Base-by-base conservation (phyloP, 2,329 filamentous ascomycete genomes). In the Venturia asperata region DNA sequence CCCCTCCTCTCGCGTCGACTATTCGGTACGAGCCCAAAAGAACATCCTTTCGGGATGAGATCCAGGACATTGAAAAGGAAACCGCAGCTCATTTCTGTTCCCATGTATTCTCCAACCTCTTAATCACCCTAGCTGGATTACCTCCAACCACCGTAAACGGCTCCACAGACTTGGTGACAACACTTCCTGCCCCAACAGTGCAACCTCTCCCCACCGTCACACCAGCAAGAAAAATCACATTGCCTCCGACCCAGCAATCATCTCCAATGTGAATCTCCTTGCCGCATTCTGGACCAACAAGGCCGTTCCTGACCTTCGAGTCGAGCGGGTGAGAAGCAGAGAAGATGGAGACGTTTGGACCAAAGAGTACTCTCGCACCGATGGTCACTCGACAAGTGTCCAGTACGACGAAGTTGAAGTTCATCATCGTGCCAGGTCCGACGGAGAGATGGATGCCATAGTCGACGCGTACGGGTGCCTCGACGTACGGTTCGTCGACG, bases 111-210 rank as follows among this genome's bases (percentile, higher is more conserved):
- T 56, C 27, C 15, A 34, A 19, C 17, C 34, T 34, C 24, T 56
- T 56, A 2, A 19, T 17, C 27, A 61, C 19, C 41, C 21, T 61
- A 15, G 87, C 87, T 42, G 88, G 88, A 70, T 89, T 90, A 0
- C 88, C 88, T 24, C 80, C 87, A 0, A 85, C 86, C 13, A 87
- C 80, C 9, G 81, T 81, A 68, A 84, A 86, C 6, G 83, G 80
- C 5, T 84, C 81, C n/a, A 90, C 83, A 74, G 88, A 80, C 77
- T 88, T 93, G 1, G 90, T 94, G 27, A 96, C 91, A 3, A 95
- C 89, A 72, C 87, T 90, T 0, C 88, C 90, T 1, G 91, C 91
- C 0, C 90, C 91, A 67, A 96, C 81, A 0, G 87, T 89, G 5
- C 79, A 81, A 0, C 91, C 91, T 64, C 82, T 81, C 0, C 92